Base-by-base conservation (phyloP, 2,329 filamentous ascomycete species). In the Neonectria faginata region DNA sequence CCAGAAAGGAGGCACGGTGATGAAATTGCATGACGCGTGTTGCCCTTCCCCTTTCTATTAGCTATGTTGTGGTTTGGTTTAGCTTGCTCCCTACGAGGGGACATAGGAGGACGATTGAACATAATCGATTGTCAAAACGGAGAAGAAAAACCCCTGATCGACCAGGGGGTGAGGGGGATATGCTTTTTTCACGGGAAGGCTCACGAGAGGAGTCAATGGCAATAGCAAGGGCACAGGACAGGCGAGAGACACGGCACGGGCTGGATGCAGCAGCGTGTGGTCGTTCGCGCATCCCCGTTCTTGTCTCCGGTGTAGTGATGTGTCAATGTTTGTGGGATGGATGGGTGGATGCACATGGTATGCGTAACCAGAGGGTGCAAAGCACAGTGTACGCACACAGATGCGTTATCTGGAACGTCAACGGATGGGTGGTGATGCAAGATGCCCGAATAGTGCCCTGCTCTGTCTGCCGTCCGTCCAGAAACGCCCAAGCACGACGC, bases 11-110 rank as follows among this genome's bases (percentile, higher is more conserved):
- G 45, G 50, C 39, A 39, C 25, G 29, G 29, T 18, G 39, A 22
- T 33, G 47, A 51, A n/a, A 48, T 60, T 48, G 33, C 41, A 60
- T 31, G 33, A 44, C 27, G 41, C 31, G 57, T 33, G 25, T 25
- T 25, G 25, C 5, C 22, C 14, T 29, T 20, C 27, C 29, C 27
- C 29, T 11, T 31, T 25, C 25, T 39, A 16, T 11, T 20, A 5
- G 27, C 12, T 18, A 9, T 18, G n/a, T n/a, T 20, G 29, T 18
- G 39, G 29, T 29, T 29, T 29, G 8, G 16, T 8, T 41, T 18
- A n/a, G 39, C 39, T 42, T 42, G 39, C 39, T 42, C 39, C 8
- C 39, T 25, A 25, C 25, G 4, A 16, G 12, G 14, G 36, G 14
- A 7, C 16, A 20, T 18, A 8, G 11, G 39, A 10, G 39, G 9